Evolutionary conservation across 2,329 filamentous ascomycete species (phyloP).

Genomic region (Acephala macrosclerotiorum): DNA sequence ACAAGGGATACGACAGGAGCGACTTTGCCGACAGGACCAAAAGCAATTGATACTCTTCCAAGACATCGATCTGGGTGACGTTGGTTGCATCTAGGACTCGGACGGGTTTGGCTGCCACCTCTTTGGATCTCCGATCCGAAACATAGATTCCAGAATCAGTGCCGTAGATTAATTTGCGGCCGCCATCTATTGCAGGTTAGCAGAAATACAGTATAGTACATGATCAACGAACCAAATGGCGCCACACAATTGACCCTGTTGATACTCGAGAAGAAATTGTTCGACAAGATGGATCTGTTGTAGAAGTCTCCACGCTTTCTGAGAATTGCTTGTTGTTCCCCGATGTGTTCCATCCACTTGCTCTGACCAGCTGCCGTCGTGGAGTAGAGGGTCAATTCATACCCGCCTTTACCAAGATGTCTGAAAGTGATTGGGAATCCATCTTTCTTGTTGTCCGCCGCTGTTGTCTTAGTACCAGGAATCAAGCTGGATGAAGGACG

Average conservation of each 20-base stretch:
- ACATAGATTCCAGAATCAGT: conserved; percentile 95
- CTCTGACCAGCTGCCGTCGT: conserved; percentile 85
- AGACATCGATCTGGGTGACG: conserved; percentile 93
- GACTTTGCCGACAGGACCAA: conserved; percentile 94
- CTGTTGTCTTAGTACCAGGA: conserved; percentile 60
- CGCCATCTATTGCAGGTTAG: conserved; percentile 71
- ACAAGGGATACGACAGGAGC: conserved; percentile 85
- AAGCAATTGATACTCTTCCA: conserved; percentile 93
- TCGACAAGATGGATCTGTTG: conserved; percentile 70
- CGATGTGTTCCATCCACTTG: conserved; percentile 98
- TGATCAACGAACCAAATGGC: conserved; percentile 74
- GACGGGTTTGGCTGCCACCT: conserved; percentile 74
- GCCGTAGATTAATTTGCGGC: conserved; percentile 91
- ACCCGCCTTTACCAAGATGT: conserved; percentile 94
- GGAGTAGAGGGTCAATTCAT: conserved; percentile 89
- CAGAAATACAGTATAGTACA: conserved; percentile 27
- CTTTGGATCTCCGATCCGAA: conserved; percentile 88
- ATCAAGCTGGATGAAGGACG: conserved; percentile 88
- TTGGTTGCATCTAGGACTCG: conserved; percentile 85
- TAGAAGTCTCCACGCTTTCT: conserved; percentile 92
- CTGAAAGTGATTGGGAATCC: conserved; percentile 96
- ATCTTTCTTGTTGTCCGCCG: conserved; percentile 69
- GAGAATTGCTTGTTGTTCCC: conserved; percentile 86
- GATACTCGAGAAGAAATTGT: conserved; percentile 64
- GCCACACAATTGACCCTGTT: conserved; percentile 96